phyloP scores from a whole-genome alignment of 2,329 filamentous ascomycete species.

The Tolypocladium sp. region DNA sequence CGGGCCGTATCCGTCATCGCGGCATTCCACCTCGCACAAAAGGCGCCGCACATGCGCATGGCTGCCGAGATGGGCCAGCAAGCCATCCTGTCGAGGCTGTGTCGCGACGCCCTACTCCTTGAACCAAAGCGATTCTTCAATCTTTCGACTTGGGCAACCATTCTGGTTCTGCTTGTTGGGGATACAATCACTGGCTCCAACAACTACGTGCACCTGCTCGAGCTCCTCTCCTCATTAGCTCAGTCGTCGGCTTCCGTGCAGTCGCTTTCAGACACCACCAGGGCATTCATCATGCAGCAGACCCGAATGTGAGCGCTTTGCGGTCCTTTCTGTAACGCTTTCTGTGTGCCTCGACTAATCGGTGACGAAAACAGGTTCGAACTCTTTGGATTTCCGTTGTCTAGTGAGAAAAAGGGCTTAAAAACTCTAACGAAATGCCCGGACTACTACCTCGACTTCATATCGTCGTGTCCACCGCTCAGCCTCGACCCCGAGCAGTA shows the following conservation, averaged over 20 bases:
- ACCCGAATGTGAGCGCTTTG: conserved; percentile 17
- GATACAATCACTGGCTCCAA: conserved; percentile 30
- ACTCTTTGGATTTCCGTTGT: conserved; percentile 17
- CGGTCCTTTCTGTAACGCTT: too few species aligned
- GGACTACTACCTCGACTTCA: conserved; percentile 17
- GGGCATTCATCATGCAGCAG: conserved; percentile 20
- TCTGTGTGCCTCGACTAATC: not conserved
- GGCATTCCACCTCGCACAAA: conserved; percentile 25
- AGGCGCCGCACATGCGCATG: conserved; percentile 17
- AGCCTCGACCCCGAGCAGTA: conserved; percentile 9
- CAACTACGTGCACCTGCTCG: conserved; percentile 25
- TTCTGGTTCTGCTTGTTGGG: conserved; percentile 27
- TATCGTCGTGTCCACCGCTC: conserved; percentile 6
- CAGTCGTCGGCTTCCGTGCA: conserved; percentile 10
- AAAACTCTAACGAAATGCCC: conserved; percentile 10
- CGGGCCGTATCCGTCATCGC: conserved; percentile 28
- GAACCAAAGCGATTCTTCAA: conserved; percentile 22
- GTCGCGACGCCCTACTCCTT: conserved; percentile 17
- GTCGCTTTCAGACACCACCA: conserved; percentile 7
- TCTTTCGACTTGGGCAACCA: conserved; percentile 24
- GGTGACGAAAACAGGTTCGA: conserved; percentile 14
- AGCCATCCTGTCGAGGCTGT: conserved; percentile 24
- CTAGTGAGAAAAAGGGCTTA: conserved; percentile 16
- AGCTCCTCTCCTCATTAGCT: conserved; percentile 23
- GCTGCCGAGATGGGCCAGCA: conserved; percentile 23